These are phyloP conservation scores for Aspergillus mulundensis DNA, from an alignment of 495 filamentous ascomycete genomes.

Conservation along the genomic window DNA sequence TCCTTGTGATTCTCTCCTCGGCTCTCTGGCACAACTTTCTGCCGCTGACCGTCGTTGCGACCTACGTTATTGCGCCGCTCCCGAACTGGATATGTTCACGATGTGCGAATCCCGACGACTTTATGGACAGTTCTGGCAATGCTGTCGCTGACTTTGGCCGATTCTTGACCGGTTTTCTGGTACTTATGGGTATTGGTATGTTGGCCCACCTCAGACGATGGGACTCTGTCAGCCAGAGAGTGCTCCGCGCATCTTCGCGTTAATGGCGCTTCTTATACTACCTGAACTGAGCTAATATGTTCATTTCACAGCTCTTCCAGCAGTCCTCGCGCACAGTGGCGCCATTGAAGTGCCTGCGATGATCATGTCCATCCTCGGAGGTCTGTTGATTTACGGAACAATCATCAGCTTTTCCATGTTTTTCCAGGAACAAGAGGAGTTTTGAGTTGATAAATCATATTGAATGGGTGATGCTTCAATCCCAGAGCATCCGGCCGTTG, in stretches of 20 bases:
- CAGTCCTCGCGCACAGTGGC: constrained; percentile 76
- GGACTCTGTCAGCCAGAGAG: neutral
- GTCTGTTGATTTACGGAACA: constrained; percentile 92
- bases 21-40: constrained; percentile 92
- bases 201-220: constrained; percentile 18
- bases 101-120: constrained; percentile 92
- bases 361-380: constrained; percentile 91
- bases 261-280: neutral
- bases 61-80: constrained; percentile 87
- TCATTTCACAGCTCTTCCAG: constrained; percentile 70
- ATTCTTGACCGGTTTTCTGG: constrained; percentile 92
- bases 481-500: neutral
- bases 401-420: constrained; percentile 98
- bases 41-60: constrained; percentile 88
- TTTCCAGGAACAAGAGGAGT: constrained; percentile 95
- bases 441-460: constrained; percentile 32
- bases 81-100: constrained; percentile 92
- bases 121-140: constrained; percentile 79
- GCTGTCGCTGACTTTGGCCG: constrained; percentile 85
- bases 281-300: constrained; percentile 20
- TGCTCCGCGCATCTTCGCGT: neutral
- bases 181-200: constrained; percentile 97
- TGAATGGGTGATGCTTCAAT: neutral
- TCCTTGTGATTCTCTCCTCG: constrained; percentile 96
- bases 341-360: constrained; percentile 80